A percentile compares a stretch with the other conserved stretches of the same genome.
Evolutionary conservation across 148 eudicot species (phyloP).

Genomic region (Fagopyrum homotropicum): DNA sequence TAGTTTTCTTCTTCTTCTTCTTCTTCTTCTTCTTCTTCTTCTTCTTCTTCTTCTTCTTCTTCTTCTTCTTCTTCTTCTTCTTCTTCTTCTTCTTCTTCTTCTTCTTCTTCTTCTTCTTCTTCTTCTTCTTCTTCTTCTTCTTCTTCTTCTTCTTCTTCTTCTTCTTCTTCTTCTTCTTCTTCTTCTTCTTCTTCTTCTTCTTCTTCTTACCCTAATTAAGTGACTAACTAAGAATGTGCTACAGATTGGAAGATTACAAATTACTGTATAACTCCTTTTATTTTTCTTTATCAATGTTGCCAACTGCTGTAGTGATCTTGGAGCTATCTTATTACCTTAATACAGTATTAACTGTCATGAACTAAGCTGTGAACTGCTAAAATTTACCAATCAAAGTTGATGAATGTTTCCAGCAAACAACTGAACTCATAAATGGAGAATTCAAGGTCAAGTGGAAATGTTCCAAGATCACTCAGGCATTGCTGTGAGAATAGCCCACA

Average conservation of each 20-base stretch:
- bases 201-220: neutral
- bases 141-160: neutral
- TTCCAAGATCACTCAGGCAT: too few relatives aligned
- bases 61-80: neutral
- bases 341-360: neutral
- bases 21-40: neutral
- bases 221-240: neutral
- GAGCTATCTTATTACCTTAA: neutral
- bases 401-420: neutral
- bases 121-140: neutral
- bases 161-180: neutral
- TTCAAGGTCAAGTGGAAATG: too few relatives aligned
- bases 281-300: neutral
- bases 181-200: neutral
- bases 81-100: neutral
- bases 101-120: neutral
- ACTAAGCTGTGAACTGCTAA: neutral
- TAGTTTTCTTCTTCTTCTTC: neutral
- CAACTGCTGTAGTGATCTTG: neutral
- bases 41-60: neutral
- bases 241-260: neutral
- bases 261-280: neutral
- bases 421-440: neutral
- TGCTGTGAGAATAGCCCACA: too few relatives aligned
- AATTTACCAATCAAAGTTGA: neutral